Base-by-base conservation (phyloP, 2,329 filamentous ascomycete species). In the Trichoderma sp. region DNA sequence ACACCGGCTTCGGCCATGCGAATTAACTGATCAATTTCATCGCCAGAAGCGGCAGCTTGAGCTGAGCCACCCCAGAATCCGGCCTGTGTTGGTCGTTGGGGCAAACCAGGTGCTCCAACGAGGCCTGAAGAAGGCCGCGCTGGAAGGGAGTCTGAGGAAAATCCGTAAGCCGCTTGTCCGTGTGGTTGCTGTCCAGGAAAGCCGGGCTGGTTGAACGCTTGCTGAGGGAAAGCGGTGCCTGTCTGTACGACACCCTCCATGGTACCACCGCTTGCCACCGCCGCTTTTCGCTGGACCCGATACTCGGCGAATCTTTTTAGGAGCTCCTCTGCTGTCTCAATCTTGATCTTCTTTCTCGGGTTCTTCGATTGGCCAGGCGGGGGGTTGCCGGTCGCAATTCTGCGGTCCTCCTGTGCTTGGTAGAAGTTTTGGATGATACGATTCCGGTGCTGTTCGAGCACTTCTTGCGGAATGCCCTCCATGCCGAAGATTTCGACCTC, bases 401-500 rank as follows among this genome's bases (percentile, higher is more conserved):
- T 91, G 72, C 94, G 89, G 77, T 97, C 93, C 72, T 92, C 92
- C 82, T 97, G 93, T 30, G 91, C 91, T 80, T 94, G 91, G 82
- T 97, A 95, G 82, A 92, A 97, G 81, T 92, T 91, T 76, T 93
- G 89, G 74, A 94, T 90, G 79, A 98, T 93, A 77, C 93, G 90
- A 82, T 96, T 93, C 79, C 93, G 92, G 85, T 98, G 95, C 78
- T 92, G 89, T 77, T 93, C 89, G 72, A 93, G 84, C 74, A 97
- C 88, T 72, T 97, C 93, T 72, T 94, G 92, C 3, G 96, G 96
- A 47, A 98, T 93, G 79, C 96, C 96, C 81, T 98, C 94, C 93
- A 98, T 98, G 78, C 95, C 96, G 80, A 98, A 99, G 78, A 99
- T 98, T 83, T 99, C 96, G 73, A 97, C 90, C 73, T 97, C 94